Conservation (phyloP, 1,284 basidiomycete species). For the Sanghuangporus weigelae region DNA sequence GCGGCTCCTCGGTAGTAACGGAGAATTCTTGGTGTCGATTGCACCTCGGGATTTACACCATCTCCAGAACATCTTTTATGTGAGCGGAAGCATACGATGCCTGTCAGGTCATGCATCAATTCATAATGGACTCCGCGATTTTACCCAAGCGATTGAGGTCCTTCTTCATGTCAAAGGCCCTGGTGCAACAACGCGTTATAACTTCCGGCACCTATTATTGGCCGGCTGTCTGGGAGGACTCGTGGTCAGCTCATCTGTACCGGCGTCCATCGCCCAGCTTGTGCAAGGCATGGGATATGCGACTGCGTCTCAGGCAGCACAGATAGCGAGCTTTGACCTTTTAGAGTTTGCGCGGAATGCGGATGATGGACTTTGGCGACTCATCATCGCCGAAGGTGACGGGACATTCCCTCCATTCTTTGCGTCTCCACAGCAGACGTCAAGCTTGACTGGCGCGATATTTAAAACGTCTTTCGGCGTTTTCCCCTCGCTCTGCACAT, state of each 20-base stretch:
- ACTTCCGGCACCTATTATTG: conserved; percentile 32
- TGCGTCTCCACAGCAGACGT: conserved; percentile 39
- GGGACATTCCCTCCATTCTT: conserved; percentile 40
- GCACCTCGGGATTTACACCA: conserved; percentile 33
- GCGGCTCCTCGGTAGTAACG: conserved; percentile 22
- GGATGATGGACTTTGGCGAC: conserved; percentile 28
- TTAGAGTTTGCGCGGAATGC: conserved; percentile 32
- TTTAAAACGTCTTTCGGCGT: conserved; percentile 33
- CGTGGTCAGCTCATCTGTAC: conserved; percentile 22
- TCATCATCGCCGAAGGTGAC: conserved; percentile 30
- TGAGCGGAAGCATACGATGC: conserved; percentile 35
- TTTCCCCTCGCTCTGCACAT: conserved; percentile 33
- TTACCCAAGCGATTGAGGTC: conserved; percentile 32
- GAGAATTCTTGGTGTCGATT: conserved; percentile 19
- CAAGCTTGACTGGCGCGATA: conserved; percentile 30
- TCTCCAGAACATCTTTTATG: conserved; percentile 39
- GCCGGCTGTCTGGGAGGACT: conserved; percentile 30
- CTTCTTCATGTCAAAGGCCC: conserved; percentile 25
- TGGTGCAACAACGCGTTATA: conserved; percentile 21
- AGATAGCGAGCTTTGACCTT: conserved; percentile 26
- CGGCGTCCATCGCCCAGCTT: conserved; percentile 23
- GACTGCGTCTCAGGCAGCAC: conserved; percentile 23
- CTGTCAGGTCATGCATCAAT: conserved; percentile 14
- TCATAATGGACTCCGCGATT: conserved; percentile 31
- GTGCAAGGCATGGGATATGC: conserved; percentile 19